Evolutionary conservation across 768 basidiomycete genomes (phyloP), one percentile per base, ranked within the genome.

Genomic region (Boletus coccyginus): DNA sequence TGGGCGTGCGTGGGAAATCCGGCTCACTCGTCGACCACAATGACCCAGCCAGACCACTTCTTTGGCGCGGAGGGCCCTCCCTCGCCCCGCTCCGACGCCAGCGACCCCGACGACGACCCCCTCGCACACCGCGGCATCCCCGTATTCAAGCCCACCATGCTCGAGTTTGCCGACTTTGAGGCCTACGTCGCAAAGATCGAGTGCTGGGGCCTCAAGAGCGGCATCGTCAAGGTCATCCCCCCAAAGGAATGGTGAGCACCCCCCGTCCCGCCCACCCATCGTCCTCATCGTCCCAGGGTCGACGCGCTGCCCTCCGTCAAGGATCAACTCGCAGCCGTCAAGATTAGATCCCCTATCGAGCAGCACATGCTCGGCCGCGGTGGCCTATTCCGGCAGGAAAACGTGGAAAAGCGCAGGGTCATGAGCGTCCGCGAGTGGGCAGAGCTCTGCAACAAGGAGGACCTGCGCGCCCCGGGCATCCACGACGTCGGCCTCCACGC

Each of bases 191-290:
- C 83, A 60, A 83, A 74, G 57, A 81, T 98, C 44, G 93, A 95
- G 69, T 81, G 84, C 57, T 99, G 97, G 92, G 97, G 97, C 1
- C 82, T 79, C 68, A 79, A 79, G 55, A 94, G 92, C 61, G 97
- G 97, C 24, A 96, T 98, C 60, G 88, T 95, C 58, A 99, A 99
- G 74, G 84, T 99, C 59, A 89, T 99, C 57, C 96, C 96, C 32
- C 96, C 96, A 6, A 84, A 85, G 64, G 91, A 96, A 78, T 98
- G 95, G 95, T 92, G 55, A 67, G 89, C 73, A 49, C 33, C 31
- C 8, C 41, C 29, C 64, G 46, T 66, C 63, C 49, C 54, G 40
- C 43, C 27, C 3, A 46, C 43, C 50, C 41, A 60, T 36, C 36
- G 60, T 63, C 36, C 68, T 59, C 57, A 66, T 50, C 52, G 13